Conservation (phyloP, 345 rosid genomes). For the Barbarea vulgaris region DNA sequence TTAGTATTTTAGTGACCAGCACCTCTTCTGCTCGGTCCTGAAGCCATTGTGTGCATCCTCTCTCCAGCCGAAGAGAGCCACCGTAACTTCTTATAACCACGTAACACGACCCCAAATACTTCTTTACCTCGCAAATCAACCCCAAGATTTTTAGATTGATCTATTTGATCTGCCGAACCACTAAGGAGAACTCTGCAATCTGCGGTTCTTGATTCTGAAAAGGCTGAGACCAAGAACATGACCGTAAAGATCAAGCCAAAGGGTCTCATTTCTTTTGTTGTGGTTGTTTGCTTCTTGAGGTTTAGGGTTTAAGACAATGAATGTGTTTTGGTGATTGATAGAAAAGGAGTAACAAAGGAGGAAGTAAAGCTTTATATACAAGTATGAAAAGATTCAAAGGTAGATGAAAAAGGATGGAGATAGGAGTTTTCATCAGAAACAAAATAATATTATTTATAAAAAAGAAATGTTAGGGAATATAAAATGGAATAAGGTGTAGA, state of each 20-base stretch:
- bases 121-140: slow-evolving; percentile 17
- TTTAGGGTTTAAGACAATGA: slow-evolving; percentile 31
- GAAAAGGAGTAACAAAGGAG: slow-evolving; percentile 39
- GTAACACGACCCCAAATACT: slow-evolving; percentile 24
- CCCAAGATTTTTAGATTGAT: slow-evolving; percentile 22
- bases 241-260: slow-evolving; percentile 40
- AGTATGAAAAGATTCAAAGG: slow-evolving; percentile 43
- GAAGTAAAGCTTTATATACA: slow-evolving; percentile 42
- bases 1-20: slow-evolving; percentile 56
- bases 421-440: background rate
- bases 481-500: slow-evolving; percentile 43
- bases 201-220: slow-evolving; percentile 40
- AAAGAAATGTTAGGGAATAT: slow-evolving; percentile 31
- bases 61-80: slow-evolving; percentile 26
- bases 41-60: slow-evolving; percentile 49
- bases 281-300: slow-evolving; percentile 12
- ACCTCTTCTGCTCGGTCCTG: slow-evolving; percentile 87
- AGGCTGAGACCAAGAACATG: slow-evolving; percentile 42
- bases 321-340: slow-evolving; percentile 41
- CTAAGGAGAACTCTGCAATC: slow-evolving; percentile 43
- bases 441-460: background rate
- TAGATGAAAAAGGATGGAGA: slow-evolving; percentile 47
- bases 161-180: slow-evolving; percentile 13
- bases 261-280: slow-evolving; percentile 44
- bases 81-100: slow-evolving; percentile 33